Evolutionary conservation across 2,329 filamentous ascomycete species (phyloP).

Genomic region (Arthroderma sp.): DNA sequence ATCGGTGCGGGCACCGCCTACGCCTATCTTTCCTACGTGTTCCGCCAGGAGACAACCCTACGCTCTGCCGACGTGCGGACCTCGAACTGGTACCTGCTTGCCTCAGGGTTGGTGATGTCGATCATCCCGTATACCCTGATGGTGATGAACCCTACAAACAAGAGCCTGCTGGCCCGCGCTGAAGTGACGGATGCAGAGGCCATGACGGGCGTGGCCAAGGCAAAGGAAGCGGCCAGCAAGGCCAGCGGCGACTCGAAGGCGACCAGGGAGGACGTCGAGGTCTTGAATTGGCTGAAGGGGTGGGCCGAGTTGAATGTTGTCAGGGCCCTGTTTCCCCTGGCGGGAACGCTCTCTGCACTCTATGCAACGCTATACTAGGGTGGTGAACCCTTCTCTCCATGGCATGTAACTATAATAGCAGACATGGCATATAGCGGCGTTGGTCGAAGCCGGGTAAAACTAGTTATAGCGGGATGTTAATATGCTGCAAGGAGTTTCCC

Average conservation of each 20-base stretch:
- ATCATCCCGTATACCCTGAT: conserved; percentile 26
- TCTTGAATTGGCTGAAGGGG: conserved; percentile 13
- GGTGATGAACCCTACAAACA: conserved; percentile 23
- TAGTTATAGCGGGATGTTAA: no score
- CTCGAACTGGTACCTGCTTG: conserved; percentile 18
- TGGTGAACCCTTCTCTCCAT: background rate
- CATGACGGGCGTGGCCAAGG: conserved; percentile 12
- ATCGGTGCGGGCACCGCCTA: conserved; percentile 44
- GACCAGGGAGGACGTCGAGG: conserved; percentile 13
- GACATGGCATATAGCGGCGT: background rate
- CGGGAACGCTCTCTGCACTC: conserved; percentile 7
- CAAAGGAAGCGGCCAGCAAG: conserved; percentile 10
- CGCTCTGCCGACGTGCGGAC: conserved; percentile 12
- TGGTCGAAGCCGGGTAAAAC: background rate
- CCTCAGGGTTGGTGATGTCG: conserved; percentile 21
- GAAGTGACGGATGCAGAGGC: conserved; percentile 18
- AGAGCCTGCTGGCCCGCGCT: conserved; percentile 18
- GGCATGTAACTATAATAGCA: background rate
- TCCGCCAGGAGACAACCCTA: conserved; percentile 11
- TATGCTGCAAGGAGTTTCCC: no score
- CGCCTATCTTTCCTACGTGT: conserved; percentile 25
- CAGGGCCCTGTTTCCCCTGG: conserved; percentile 12
- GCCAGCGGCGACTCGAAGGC: conserved; percentile 9
- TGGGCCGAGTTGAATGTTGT: conserved; percentile 12
- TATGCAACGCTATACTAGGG: conserved; percentile 10